A percentile compares a stretch with the other conserved stretches of the same genome.
Evolutionary conservation across 441 rosid species (phyloP).

Genomic region (Melastoma candidum): DNA sequence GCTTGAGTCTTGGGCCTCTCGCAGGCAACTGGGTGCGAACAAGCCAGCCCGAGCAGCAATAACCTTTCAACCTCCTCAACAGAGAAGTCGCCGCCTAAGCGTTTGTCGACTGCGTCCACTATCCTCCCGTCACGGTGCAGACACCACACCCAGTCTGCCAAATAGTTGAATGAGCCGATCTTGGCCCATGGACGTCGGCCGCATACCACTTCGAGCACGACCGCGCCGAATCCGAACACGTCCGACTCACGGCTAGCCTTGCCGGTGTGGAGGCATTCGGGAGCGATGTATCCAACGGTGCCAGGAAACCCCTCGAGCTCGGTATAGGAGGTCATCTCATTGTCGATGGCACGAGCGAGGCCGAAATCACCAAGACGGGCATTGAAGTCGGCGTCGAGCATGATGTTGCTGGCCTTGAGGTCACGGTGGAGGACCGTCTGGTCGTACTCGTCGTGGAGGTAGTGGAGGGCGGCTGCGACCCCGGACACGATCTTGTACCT

Average conservation of each 20-base stretch:
- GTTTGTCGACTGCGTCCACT: constrained; percentile 34
- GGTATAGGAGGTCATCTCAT: constrained; percentile 36
- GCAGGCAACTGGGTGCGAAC: constrained; percentile 35
- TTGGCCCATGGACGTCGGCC: constrained; percentile 30
- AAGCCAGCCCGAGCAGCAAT: constrained; percentile 35
- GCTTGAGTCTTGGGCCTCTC: constrained; percentile 34
- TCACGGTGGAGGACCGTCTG: constrained; percentile 47
- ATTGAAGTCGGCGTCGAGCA: constrained; percentile 40
- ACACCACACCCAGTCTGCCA: constrained; percentile 49
- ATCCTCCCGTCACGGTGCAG: constrained; percentile 32
- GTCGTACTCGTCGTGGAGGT: constrained; percentile 45
- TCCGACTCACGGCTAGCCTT: constrained; percentile 20
- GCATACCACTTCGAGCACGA: constrained; percentile 22
- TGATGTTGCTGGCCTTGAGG: constrained; percentile 50
- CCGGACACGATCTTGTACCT: constrained; percentile 37
- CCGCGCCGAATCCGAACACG: too few relatives aligned
- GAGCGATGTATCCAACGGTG: constrained; percentile 43
- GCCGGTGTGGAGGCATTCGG: constrained; percentile 40
- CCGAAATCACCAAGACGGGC: constrained; percentile 48
- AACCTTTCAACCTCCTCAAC: constrained; percentile 30
- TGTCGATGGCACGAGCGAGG: constrained; percentile 32
- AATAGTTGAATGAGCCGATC: constrained; percentile 17
- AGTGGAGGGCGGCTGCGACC: constrained; percentile 42
- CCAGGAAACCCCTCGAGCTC: constrained; percentile 34
- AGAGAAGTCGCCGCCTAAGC: constrained; percentile 18